Evolutionary conservation across 108 stramenopile species (phyloP).

Genomic region (Hondaea fermentalgiana): DNA sequence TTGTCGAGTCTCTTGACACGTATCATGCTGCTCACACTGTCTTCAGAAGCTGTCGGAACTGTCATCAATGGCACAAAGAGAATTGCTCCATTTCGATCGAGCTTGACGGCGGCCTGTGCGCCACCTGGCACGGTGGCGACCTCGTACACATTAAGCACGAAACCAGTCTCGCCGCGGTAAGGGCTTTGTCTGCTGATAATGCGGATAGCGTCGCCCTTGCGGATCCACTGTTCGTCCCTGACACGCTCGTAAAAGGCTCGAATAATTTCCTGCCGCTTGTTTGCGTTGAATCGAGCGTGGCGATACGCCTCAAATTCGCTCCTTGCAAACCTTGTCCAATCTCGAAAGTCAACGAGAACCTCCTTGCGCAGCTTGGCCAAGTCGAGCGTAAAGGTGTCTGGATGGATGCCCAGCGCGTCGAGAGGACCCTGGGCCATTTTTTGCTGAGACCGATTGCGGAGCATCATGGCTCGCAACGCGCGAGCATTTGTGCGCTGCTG

Average conservation of each 20-base stretch:
- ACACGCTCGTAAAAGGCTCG: slow-evolving; percentile 4
- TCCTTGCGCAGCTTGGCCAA: background rate
- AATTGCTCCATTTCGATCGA: background rate
- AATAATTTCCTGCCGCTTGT: background rate
- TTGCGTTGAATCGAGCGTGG: background rate
- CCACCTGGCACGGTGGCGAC: background rate
- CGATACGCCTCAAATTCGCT: background rate
- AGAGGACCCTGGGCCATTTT: background rate
- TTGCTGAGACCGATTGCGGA: background rate
- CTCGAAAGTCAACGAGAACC: background rate
- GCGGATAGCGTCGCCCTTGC: background rate
- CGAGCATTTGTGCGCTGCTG: background rate
- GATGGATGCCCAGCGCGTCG: background rate
- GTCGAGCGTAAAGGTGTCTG: background rate
- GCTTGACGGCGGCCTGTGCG: background rate
- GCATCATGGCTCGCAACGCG: background rate
- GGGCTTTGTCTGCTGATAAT: background rate
- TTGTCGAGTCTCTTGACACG: background rate
- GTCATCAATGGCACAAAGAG: background rate
- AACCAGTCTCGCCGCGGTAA: slow-evolving; percentile 4
- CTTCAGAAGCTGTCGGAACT: background rate
- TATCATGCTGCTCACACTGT: background rate
- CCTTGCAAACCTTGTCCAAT: background rate
- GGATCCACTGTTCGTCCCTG: background rate
- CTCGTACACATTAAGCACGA: background rate